Conservation (phyloP, 176 grass and related monocot species). For the Oryza glumipatula region DNA sequence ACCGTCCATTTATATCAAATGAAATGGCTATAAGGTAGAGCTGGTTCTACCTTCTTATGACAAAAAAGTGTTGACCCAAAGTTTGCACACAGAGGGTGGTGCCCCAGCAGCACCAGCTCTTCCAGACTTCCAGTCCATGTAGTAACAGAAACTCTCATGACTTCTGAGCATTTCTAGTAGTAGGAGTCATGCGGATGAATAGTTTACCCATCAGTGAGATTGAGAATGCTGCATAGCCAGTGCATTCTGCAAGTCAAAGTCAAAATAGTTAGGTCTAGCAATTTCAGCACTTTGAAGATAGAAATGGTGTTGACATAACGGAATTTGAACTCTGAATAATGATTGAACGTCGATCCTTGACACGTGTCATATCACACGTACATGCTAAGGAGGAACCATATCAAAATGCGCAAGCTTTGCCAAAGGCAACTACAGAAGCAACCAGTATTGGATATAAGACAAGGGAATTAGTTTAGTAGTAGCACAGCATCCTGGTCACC, state of each 20-base stretch:
- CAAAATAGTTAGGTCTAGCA: conserved; percentile 12
- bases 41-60: too few relatives aligned
- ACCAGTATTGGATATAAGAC: neutral
- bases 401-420: neutral
- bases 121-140: conserved; percentile 86
- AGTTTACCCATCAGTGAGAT: neutral
- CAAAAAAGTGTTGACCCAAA: conserved; percentile 53
- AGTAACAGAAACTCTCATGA: conserved; percentile 45
- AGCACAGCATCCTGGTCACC: conserved; percentile 8
- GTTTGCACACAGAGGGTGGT: conserved; percentile 48
- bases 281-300: neutral
- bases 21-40: too few relatives aligned
- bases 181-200: conserved; percentile 1
- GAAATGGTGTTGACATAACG: neutral
- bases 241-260: conserved; percentile 43
- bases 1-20: too few relatives aligned
- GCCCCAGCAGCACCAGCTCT: conserved; percentile 70
- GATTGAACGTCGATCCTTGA: neutral
- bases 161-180: conserved; percentile 5
- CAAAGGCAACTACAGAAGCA: neutral
- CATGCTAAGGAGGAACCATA: neutral
- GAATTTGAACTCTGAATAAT: conserved; percentile 8
- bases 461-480: neutral
- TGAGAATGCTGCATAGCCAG: neutral
- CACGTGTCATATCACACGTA: neutral